Conservation (phyloP, 1,139 yeast species). For the Hansenula sp. region DNA sequence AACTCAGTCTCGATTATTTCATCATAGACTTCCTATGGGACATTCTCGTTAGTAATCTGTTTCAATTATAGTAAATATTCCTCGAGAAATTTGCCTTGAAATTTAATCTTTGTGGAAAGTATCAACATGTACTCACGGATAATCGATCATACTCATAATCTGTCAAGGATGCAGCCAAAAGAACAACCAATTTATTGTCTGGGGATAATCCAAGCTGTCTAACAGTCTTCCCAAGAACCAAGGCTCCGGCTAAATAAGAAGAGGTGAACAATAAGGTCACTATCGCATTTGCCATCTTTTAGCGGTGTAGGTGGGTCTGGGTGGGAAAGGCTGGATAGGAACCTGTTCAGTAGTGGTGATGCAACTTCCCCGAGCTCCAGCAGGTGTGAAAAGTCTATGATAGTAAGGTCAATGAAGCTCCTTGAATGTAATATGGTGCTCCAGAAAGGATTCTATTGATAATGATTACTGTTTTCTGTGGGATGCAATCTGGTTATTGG, state of each 20-base stretch:
- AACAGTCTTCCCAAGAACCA: constrained; percentile 52
- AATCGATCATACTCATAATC: constrained; percentile 16
- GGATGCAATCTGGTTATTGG: too few relatives aligned
- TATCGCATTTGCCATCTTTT: constrained; percentile 43
- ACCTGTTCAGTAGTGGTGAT: too few relatives aligned
- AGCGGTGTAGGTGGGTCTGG: not conserved
- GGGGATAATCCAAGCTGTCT: constrained; percentile 20
- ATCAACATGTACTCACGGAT: not conserved
- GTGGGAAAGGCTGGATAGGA: not conserved
- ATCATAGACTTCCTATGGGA: constrained; percentile 22
- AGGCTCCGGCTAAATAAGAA: constrained; percentile 72
- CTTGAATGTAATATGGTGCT: too few relatives aligned
- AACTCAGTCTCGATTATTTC: constrained; percentile 30
- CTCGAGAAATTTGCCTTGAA: too few relatives aligned
- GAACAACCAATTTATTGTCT: constrained; percentile 23
- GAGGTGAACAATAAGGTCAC: constrained; percentile 65
- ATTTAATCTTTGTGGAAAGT: not conserved
- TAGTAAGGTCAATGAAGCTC: too few relatives aligned
- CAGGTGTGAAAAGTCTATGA: too few relatives aligned
- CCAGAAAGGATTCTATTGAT: too few relatives aligned
- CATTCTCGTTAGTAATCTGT: not conserved
- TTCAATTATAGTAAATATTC: not conserved
- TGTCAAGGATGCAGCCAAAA: constrained; percentile 28
- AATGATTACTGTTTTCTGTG: too few relatives aligned
- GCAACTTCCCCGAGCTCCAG: too few relatives aligned